phyloP scores from a whole-genome alignment of 352 stramenopile species.

The Phytopythium vexans region DNA sequence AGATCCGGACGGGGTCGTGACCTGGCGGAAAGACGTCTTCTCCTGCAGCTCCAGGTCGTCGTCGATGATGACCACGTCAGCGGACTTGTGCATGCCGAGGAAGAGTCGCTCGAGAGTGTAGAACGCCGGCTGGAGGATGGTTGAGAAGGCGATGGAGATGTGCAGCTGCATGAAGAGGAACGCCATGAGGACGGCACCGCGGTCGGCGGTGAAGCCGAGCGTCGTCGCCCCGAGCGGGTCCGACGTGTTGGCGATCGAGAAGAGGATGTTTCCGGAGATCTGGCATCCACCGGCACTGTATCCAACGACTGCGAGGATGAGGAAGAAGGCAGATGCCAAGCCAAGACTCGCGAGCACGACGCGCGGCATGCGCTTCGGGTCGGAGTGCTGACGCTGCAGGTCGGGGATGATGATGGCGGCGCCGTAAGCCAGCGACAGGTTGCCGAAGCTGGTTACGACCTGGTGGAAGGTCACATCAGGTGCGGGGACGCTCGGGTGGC shows the following conservation, averaged over 20 bases:
- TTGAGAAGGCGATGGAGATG: slow-evolving; percentile 37
- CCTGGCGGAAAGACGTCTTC: slow-evolving; percentile 21
- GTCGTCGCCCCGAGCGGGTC: slow-evolving; percentile 13
- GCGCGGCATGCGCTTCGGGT: slow-evolving; percentile 35
- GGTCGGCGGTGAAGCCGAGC: slow-evolving; percentile 20
- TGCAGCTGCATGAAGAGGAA: slow-evolving; percentile 32
- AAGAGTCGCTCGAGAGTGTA: slow-evolving; percentile 35
- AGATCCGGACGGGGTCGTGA: slow-evolving; percentile 17
- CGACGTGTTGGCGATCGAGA: slow-evolving; percentile 19
- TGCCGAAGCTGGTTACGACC: slow-evolving; percentile 21
- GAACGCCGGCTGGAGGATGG: slow-evolving; percentile 32
- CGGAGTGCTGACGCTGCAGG: slow-evolving; percentile 29
- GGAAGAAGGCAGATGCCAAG: slow-evolving; percentile 29
- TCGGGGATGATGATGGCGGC: slow-evolving; percentile 20
- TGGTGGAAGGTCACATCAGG: slow-evolving; percentile 22
- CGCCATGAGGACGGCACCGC: slow-evolving; percentile 20
- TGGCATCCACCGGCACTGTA: slow-evolving; percentile 33
- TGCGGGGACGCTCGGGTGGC: slow-evolving; percentile 15
- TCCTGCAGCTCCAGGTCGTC: slow-evolving; percentile 19
- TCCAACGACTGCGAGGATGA: slow-evolving; percentile 25
- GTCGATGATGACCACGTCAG: slow-evolving; percentile 6
- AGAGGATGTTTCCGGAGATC: slow-evolving; percentile 22
- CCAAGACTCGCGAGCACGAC: slow-evolving; percentile 33
- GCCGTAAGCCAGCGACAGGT: slow-evolving; percentile 24
- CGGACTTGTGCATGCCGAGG: slow-evolving; percentile 33